Base-by-base conservation (phyloP, 2,329 filamentous ascomycete genomes). In the Sarocladiaceae sp. region DNA sequence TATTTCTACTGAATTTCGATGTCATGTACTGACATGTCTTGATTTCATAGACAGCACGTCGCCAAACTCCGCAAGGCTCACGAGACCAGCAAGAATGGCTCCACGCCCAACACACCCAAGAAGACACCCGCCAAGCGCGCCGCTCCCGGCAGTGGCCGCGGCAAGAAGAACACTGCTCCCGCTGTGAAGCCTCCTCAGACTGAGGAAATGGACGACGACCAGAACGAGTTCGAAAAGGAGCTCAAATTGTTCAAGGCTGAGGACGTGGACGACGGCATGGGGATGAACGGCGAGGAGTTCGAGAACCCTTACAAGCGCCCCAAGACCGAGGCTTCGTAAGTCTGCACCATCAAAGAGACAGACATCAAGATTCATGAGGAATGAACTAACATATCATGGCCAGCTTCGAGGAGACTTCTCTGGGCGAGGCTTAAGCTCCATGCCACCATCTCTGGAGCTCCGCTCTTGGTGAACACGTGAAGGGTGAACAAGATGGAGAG, bases 21-120 rank as follows among this genome's bases (percentile, higher is more conserved):
- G 20, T 27, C 2, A 15, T 31, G 33, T 48, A 34, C 48, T 56
- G 51, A 58, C 46, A 31, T n/a, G 2, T 18, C 4, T 41, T 41
- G 27, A 21, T 44, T 3, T 33, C 44, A 43, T 40, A 72, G 69
- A 35, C 69, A 72, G 52, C 69, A 73, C 26, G 61, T 73, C 6
- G 65, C 69, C 50, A 72, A 71, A 50, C 60, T 72, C 3, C 65
- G 65, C 48, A 61, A 58, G 48, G 57, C 49, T 29, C 58, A 62
- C 5, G 62, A 64, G n/a, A 55, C 53, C 4, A 32, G 48, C 11
- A 53, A 45, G 6, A 19, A 46, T 13, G 42, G 41, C 16, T 41
- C 42, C 12, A 57, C 53, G 44, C 20, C 50, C 2, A 15, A 44
- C 11, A 33, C 45, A 39, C 3, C 49, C 26, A 52, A 49, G 23